A percentile compares a stretch with the other conserved stretches of the same genome.
phyloP scores from a whole-genome alignment of 2,329 filamentous ascomycete genomes.

The Dothideomycetidae sp. region DNA sequence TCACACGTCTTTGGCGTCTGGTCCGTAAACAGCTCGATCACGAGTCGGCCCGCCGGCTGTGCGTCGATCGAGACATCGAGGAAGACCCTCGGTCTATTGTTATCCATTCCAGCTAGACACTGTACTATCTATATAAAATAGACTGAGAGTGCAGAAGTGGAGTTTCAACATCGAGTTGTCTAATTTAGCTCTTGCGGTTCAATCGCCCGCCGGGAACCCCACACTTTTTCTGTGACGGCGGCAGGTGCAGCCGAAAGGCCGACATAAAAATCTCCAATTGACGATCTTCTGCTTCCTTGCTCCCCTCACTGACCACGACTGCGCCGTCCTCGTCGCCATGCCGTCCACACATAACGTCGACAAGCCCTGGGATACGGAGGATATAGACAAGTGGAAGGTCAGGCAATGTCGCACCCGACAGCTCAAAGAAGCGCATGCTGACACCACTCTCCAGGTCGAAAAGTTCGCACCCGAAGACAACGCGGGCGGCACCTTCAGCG shows the following conservation, averaged over 20 bases:
- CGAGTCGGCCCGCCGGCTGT: constrained; percentile 29
- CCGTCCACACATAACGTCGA: constrained; percentile 80
- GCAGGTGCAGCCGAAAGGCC: background rate
- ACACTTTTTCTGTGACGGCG: constrained; percentile 2
- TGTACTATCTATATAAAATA: no score
- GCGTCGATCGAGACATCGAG: constrained; percentile 29
- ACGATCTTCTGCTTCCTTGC: background rate
- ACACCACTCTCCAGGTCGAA: constrained; percentile 44
- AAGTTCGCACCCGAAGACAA: constrained; percentile 79
- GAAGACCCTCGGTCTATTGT: constrained; percentile 26
- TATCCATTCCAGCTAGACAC: constrained; percentile 1
- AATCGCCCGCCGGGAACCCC: constrained; percentile 2
- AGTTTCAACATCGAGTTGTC: no score
- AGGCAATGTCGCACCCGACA: no score
- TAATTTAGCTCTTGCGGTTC: background rate
- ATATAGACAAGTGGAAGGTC: constrained; percentile 90
- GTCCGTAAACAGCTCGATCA: constrained; percentile 33
- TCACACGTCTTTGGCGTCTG: constrained; percentile 32
- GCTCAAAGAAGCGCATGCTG: constrained; percentile 7
- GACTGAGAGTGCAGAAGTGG: no score
- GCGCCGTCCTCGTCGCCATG: constrained; percentile 39
- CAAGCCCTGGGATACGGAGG: constrained; percentile 91
- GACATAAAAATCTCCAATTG: background rate
- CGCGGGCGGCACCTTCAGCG: constrained; percentile 66
- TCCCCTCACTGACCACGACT: no score